These are phyloP conservation scores for Ambrosia hybrid DNA, from an alignment of 140 eudicot genomes.

Conservation along the genomic window DNA sequence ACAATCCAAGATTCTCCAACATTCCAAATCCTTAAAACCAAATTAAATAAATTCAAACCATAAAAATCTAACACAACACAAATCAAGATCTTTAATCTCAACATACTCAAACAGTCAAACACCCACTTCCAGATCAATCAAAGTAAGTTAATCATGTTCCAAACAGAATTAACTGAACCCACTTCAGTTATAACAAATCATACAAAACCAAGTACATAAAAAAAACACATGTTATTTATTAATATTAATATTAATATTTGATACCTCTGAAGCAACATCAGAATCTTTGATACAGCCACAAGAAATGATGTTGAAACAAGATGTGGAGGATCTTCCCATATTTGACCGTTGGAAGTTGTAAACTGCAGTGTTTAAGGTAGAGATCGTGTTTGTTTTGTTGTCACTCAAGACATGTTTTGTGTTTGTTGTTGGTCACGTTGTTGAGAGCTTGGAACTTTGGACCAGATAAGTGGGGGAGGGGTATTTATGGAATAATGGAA, in stretches of 20 bases:
- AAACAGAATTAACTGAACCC: not conserved
- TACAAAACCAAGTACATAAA: not conserved
- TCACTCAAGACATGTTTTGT: conserved; percentile 17
- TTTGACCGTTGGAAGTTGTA: not conserved
- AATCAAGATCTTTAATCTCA: conserved; percentile 28
- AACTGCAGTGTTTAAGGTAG: not conserved
- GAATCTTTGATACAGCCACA: conserved; percentile 46
- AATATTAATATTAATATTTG: no score
- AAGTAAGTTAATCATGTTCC: not conserved
- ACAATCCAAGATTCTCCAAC: no score
- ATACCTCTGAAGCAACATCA: conserved; percentile 54
- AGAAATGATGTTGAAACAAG: conserved; percentile 77
- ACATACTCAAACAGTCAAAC: not conserved
- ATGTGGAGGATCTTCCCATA: conserved; percentile 66
- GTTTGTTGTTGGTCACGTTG: no score
- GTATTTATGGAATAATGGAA: conserved; percentile 32
- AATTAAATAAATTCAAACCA: no score
- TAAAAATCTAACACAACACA: not conserved
- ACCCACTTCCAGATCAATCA: conserved; percentile 13
- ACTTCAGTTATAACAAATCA: not conserved
- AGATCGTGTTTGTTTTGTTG: not conserved
- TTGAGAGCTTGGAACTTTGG: conserved; percentile 17
- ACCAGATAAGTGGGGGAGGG: conserved; percentile 27
- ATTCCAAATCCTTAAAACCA: no score
- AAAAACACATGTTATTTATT: not conserved